These are phyloP conservation scores for Phalaenopsis equestris DNA, from an alignment of 106 monocot species.

Conservation along the genomic window DNA sequence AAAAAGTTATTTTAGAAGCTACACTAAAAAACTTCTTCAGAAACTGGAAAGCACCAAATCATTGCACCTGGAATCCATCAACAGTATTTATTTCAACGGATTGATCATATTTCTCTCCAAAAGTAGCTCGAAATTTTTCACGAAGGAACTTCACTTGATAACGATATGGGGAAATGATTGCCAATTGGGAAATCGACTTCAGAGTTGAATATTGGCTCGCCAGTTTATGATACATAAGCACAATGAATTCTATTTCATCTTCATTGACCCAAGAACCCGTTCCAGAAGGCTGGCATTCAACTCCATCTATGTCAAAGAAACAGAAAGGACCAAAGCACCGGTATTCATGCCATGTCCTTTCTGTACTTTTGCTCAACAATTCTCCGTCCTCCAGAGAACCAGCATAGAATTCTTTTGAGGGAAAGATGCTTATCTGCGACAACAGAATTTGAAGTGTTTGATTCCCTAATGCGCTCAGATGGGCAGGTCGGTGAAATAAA, in stretches of 20 bases:
- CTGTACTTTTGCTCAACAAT: conserved; percentile 47
- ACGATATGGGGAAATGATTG: conserved; percentile 81
- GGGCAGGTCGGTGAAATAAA: not conserved
- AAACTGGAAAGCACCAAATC: not conserved
- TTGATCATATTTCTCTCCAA: conserved; percentile 64
- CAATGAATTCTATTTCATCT: conserved; percentile 73
- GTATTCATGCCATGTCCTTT: conserved; percentile 59
- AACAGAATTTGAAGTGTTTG: conserved; percentile 5
- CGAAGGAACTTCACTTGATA: conserved; percentile 77
- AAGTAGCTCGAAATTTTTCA: conserved; percentile 50
- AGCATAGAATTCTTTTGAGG: conserved; percentile 84
- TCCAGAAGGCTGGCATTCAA: conserved; percentile 64
- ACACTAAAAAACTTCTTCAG: not conserved
- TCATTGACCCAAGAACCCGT: conserved; percentile 85
- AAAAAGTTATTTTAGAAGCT: not conserved
- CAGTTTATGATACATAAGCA: conserved; percentile 62
- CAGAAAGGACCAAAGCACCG: conserved; percentile 92
- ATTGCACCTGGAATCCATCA: conserved; percentile 90
- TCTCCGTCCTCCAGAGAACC: conserved; percentile 70
- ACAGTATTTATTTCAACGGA: conserved; percentile 87
- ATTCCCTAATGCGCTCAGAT: not conserved
- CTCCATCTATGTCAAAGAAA: conserved; percentile 82
- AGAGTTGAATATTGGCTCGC: conserved; percentile 49
- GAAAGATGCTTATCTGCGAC: conserved; percentile 79
- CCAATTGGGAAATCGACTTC: conserved; percentile 58